Conservation (phyloP, 2,329 filamentous ascomycete species). For the Epichloe gansuensis region DNA sequence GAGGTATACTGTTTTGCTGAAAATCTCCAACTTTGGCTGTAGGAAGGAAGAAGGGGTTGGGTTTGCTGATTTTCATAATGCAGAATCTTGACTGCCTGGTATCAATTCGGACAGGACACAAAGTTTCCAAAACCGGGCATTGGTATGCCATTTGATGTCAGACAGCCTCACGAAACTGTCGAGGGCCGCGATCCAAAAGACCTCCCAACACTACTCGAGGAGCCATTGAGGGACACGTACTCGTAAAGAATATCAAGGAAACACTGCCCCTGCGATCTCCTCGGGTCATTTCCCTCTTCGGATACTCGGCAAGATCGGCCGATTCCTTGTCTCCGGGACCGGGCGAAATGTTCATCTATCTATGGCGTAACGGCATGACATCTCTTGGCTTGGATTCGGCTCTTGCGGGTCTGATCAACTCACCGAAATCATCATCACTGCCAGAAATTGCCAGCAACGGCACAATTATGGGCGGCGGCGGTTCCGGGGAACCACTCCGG, state of each 20-base stretch:
- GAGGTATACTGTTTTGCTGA: constrained; percentile 13
- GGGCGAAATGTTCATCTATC: constrained; percentile 21
- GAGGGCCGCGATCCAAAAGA: constrained; percentile 40
- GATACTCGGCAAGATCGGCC: constrained; percentile 43
- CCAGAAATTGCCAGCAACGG: constrained; percentile 29
- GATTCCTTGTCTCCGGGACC: constrained; percentile 28
- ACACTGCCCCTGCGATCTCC: constrained; percentile 41
- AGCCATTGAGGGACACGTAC: constrained; percentile 50
- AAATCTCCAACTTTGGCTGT: background rate
- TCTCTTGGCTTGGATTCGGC: background rate
- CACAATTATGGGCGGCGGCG: constrained; percentile 29
- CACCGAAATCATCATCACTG: background rate
- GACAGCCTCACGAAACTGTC: constrained; percentile 37
- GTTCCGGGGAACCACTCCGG: constrained; percentile 36
- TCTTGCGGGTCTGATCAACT: constrained; percentile 14
- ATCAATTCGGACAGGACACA: constrained; percentile 40
- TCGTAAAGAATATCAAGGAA: constrained; percentile 48
- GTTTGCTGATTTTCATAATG: background rate
- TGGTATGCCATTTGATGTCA: constrained; percentile 38
- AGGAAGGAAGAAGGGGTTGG: background rate
- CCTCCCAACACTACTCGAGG: constrained; percentile 32
- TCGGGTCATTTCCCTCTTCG: constrained; percentile 44
- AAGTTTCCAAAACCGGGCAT: constrained; percentile 33
- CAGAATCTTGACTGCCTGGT: constrained; percentile 41
- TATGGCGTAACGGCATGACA: constrained; percentile 22